A percentile compares a stretch with the other conserved stretches of the same genome.
Conservation (phyloP, 2,329 filamentous ascomycete species). For the Chaetomiaceae sp. region DNA sequence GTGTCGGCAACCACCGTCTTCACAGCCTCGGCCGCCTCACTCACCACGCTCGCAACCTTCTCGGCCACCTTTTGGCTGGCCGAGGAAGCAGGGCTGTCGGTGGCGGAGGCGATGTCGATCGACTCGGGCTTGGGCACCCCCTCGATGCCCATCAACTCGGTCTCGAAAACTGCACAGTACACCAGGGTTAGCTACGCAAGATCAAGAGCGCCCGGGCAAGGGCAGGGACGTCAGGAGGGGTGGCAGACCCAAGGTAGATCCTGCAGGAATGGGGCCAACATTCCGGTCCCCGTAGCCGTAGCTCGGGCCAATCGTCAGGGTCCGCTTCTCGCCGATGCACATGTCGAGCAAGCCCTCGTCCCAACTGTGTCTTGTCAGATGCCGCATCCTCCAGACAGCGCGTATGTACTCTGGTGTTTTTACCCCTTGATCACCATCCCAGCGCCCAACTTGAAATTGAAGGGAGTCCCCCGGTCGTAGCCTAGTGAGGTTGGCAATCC, state of each 20-base stretch:
- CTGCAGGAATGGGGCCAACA: constrained; percentile 78
- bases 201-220: neutral
- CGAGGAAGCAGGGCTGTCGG: constrained; percentile 26
- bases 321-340: constrained; percentile 92
- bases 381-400: neutral
- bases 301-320: constrained; percentile 82
- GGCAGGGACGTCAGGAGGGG: neutral
- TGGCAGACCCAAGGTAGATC: constrained; percentile 65
- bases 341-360: constrained; percentile 86
- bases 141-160: constrained; percentile 78
- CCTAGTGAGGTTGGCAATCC: constrained; percentile 41
- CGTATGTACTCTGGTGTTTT: constrained; percentile 30
- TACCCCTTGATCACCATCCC: constrained; percentile 88
- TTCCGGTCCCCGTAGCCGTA: constrained; percentile 73
- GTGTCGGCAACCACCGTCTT: constrained; percentile 50
- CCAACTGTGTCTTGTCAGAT: constrained; percentile 54
- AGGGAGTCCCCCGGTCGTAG: constrained; percentile 71
- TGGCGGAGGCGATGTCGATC: constrained; percentile 38
- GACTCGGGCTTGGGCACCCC: constrained; percentile 57
- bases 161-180: constrained; percentile 68
- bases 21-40: constrained; percentile 47
- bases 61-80: constrained; percentile 36
- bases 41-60: constrained; percentile 42
- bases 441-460: constrained; percentile 72
- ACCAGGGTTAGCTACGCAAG: constrained; percentile 11